These are phyloP conservation scores for Macrotyloma uniflorum DNA, from an alignment of 306 rosid genomes.

Conservation along the genomic window DNA sequence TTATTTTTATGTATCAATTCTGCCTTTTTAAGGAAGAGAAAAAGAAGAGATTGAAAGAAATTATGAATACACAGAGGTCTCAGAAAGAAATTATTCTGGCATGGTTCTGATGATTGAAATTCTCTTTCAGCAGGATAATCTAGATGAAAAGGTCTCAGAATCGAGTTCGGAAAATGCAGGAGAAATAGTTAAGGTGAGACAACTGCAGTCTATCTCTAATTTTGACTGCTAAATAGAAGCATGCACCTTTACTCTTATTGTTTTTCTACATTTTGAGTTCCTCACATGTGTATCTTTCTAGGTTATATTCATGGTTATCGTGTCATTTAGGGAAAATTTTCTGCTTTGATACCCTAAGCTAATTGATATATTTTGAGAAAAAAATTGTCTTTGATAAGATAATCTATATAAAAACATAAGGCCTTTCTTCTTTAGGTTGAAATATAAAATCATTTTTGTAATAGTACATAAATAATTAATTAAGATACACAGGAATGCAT, in stretches of 20 bases:
- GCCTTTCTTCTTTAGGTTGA: not conserved
- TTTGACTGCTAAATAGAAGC: not conserved
- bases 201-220: not conserved
- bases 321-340: not conserved
- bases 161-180: constrained; percentile 26
- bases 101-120: not conserved
- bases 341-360: not conserved
- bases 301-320: not conserved
- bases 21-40: not conserved
- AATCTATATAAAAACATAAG: not conserved
- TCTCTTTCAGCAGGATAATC: not conserved
- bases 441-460: not conserved
- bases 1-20: not conserved
- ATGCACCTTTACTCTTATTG: not conserved
- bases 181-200: constrained; percentile 38
- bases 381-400: not conserved
- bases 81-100: not conserved
- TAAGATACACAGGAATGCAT: not conserved
- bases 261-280: not conserved
- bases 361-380: constrained; percentile 18
- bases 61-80: no score
- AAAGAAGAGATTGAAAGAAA: no score
- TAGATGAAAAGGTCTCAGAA: constrained; percentile 22
- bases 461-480: not conserved
- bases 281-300: not conserved